Base-by-base conservation (phyloP, 106 monocot genomes). In the Narthecium ossifragum region DNA sequence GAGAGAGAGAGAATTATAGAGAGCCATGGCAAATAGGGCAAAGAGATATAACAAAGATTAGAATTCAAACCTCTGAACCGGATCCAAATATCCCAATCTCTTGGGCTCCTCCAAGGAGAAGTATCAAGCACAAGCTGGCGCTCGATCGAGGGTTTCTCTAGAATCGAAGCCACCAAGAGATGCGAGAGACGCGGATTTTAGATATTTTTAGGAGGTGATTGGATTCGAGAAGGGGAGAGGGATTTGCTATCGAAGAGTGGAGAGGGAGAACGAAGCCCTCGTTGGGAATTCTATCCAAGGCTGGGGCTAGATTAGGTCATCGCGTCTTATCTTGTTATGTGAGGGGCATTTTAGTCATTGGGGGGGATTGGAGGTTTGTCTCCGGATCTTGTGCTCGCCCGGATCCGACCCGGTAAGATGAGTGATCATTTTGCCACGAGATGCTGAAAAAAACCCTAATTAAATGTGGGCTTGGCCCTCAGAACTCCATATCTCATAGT, bases 261-360 rank as follows among this genome's bases (percentile, higher is more conserved):
- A 18, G 22, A 6, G 1, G 58, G 24, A 9, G 37, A 17, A 24
- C 6, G 3, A 5, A 40, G 26, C 26, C 37, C 25, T 39, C 8
- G 36, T 59, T 59, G 21, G 59, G 37, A 39, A 59, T 59, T 59
- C 39, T 40, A 24, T 3, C 39, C 25, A 59, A 59, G 24, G 39
- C 23, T 59, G 11, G 59, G 37, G 59, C 39, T 10, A 25, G 37
- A 38, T 59, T 39, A 39, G 59, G 39, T 40, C 59, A 40, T 57
- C 57, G 22, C 25, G 6, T 12, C 3, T 2, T 17, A 10, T 12
- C 3, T 2, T 3, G 28, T 28, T 6, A 14, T 18, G 0, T 2
- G 0, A 3, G 3, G 57, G 57, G 57, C 2, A 10, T 33, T 57
- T 57, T 57, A 20, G 57, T 36, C 57, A 36, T 57, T 57, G n/a